A percentile compares a stretch with the other conserved stretches of the same genome.
Evolutionary conservation across 139 green algal species (phyloP).

Genomic region (Chlamydomonas incerta): DNA sequence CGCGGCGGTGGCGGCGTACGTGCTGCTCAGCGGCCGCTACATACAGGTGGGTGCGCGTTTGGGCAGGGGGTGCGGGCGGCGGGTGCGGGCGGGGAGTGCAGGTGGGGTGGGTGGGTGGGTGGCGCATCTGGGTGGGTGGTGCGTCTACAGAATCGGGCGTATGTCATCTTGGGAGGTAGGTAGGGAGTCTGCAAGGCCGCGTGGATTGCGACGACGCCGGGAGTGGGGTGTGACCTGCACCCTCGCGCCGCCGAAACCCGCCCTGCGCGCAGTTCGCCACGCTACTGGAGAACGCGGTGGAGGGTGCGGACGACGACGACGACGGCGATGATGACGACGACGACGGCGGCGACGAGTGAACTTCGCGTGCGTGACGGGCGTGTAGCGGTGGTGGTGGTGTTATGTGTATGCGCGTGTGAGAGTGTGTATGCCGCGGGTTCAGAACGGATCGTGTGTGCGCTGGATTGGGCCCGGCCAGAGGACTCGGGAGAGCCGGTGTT

Average conservation of each 20-base stretch:
- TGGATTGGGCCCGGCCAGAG: too few relatives aligned
- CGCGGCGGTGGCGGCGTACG: conserved; percentile 51
- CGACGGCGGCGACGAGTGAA: conserved; percentile 8
- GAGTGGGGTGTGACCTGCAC: too few relatives aligned
- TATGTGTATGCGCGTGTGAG: too few relatives aligned
- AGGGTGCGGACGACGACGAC: conserved; percentile 47
- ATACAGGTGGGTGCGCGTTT: conserved; percentile 54
- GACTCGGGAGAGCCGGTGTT: too few relatives aligned
- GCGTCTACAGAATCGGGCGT: too few relatives aligned
- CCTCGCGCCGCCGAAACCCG: too few relatives aligned
- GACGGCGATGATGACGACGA: conserved; percentile 49
- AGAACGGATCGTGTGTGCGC: too few relatives aligned
- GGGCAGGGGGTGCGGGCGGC: not conserved
- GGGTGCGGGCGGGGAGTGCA: not conserved
- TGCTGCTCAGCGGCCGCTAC: conserved; percentile 69
- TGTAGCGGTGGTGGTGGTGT: not conserved
- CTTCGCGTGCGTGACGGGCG: too few relatives aligned
- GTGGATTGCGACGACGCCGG: too few relatives aligned
- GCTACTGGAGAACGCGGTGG: conserved; percentile 18
- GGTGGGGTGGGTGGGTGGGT: not conserved
- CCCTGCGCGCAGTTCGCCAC: conserved; percentile 26
- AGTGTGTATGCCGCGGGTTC: too few relatives aligned
- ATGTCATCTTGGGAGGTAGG: too few relatives aligned
- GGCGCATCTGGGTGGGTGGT: not conserved
- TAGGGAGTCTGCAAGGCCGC: too few relatives aligned